Conservation (phyloP, 78 protist genomes). For the Tieghemostelium lacteum region DNA sequence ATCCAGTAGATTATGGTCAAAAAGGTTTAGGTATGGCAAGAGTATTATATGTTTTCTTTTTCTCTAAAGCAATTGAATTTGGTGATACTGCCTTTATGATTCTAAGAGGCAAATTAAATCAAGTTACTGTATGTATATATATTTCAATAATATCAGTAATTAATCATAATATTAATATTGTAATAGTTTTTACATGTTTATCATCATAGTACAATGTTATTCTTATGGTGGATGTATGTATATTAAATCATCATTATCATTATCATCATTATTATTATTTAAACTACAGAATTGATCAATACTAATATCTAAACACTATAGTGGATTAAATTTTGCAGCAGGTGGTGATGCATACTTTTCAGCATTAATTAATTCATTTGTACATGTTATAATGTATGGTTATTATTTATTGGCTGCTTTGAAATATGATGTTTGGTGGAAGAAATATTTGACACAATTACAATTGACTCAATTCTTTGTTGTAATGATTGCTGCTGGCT, state of each 20-base stretch:
- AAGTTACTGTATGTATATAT: conserved; percentile 32
- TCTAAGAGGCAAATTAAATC: conserved; percentile 50
- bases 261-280: no score
- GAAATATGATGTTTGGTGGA: conserved; percentile 66
- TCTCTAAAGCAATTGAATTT: conserved; percentile 67
- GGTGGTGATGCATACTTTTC: conserved; percentile 81
- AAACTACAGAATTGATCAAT: not conserved
- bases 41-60: conserved; percentile 71
- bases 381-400: conserved; percentile 80
- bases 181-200: conserved; percentile 78
- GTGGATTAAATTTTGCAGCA: conserved; percentile 21
- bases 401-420: conserved; percentile 73
- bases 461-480: conserved; percentile 77
- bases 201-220: conserved; percentile 70
- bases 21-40: conserved; percentile 79
- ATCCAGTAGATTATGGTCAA: conserved; percentile 59
- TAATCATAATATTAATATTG: not conserved
- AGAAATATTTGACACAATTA: conserved; percentile 79
- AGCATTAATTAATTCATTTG: conserved; percentile 56
- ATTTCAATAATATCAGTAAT: no score
- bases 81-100: conserved; percentile 73
- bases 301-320: no score
- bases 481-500: conserved; percentile 2
- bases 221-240: conserved; percentile 64
- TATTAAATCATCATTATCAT: no score